Evolutionary conservation across 192 early-diverging fungal genomes (phyloP).

Genomic region (Podila clonocystis): DNA sequence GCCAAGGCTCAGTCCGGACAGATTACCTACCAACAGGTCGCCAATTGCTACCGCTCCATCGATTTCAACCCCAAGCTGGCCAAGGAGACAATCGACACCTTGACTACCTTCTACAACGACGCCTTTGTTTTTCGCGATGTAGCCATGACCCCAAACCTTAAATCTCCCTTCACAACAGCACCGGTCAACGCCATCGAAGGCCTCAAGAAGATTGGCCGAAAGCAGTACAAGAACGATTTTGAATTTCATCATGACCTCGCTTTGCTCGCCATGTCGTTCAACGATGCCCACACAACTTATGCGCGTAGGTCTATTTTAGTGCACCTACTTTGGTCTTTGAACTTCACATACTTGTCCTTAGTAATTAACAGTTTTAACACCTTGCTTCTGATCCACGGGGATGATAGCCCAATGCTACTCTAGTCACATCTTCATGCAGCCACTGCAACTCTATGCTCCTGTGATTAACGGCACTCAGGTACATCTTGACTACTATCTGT

Average conservation of each 20-base stretch:
- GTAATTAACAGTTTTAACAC: neutral
- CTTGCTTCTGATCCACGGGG: neutral
- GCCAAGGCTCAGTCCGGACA: neutral
- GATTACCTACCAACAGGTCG: neutral
- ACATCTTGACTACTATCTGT: neutral
- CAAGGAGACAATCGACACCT: neutral
- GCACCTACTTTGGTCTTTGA: too few relatives aligned
- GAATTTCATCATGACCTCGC: constrained; percentile 13
- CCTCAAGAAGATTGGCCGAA: constrained; percentile 13
- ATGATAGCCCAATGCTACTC: constrained; percentile 11
- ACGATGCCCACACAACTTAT: constrained; percentile 29
- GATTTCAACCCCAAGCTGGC: neutral
- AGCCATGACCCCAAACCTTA: constrained; percentile 1
- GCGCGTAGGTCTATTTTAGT: neutral
- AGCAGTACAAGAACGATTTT: constrained; percentile 3
- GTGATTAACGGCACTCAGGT: constrained; percentile 22
- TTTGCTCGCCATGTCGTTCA: neutral
- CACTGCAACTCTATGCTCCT: constrained; percentile 19
- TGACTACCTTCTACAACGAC: constrained; percentile 13
- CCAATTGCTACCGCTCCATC: neutral
- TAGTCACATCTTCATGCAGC: neutral
- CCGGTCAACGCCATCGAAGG: constrained; percentile 14
- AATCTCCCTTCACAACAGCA: neutral
- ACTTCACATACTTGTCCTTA: too few relatives aligned
- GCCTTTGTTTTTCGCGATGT: constrained; percentile 21